Conservation (phyloP, 2,329 filamentous ascomycete species). For the Fusarium marasasianum region DNA sequence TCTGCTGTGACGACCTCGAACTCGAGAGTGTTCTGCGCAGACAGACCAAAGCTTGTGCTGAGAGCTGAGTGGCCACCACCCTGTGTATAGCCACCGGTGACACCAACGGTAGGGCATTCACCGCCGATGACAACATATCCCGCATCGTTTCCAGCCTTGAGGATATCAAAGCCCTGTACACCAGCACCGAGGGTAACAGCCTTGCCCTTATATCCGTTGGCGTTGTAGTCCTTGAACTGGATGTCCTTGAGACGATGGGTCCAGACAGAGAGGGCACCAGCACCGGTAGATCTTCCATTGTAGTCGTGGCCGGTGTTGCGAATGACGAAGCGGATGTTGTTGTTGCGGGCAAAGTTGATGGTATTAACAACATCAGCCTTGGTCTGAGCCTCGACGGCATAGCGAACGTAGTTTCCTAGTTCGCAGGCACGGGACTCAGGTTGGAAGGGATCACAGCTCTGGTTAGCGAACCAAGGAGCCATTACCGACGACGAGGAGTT, state of each 20-base stretch:
- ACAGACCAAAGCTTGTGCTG: conserved; percentile 64
- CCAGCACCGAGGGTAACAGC: conserved; percentile 67
- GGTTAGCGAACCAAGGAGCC: conserved; percentile 49
- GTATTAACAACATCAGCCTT: conserved; percentile 47
- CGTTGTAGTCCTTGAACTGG: conserved; percentile 54
- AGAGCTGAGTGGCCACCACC: conserved; percentile 66
- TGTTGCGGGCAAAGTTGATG: conserved; percentile 43
- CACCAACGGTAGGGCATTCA: conserved; percentile 64
- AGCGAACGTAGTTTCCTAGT: conserved; percentile 56
- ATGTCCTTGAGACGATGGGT: conserved; percentile 54
- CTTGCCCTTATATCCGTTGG: conserved; percentile 57
- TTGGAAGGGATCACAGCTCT: conserved; percentile 53
- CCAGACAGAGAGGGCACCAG: conserved; percentile 52
- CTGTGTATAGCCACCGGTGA: conserved; percentile 65
- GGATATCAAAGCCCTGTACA: conserved; percentile 59
- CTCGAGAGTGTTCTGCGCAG: conserved; percentile 67
- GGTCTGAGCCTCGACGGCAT: conserved; percentile 49
- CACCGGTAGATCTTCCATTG: conserved; percentile 67
- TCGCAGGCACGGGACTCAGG: conserved; percentile 47
- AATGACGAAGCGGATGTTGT: conserved; percentile 61
- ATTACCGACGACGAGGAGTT: conserved; percentile 44
- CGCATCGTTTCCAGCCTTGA: conserved; percentile 53
- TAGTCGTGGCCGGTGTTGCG: conserved; percentile 62
- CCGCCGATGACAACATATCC: conserved; percentile 63
- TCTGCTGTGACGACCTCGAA: conserved; percentile 64